A percentile compares a stretch with the other conserved stretches of the same genome.
These are phyloP conservation scores for Solanum hybrid DNA, from an alignment of 305 asterid species.

Conservation along the genomic window DNA sequence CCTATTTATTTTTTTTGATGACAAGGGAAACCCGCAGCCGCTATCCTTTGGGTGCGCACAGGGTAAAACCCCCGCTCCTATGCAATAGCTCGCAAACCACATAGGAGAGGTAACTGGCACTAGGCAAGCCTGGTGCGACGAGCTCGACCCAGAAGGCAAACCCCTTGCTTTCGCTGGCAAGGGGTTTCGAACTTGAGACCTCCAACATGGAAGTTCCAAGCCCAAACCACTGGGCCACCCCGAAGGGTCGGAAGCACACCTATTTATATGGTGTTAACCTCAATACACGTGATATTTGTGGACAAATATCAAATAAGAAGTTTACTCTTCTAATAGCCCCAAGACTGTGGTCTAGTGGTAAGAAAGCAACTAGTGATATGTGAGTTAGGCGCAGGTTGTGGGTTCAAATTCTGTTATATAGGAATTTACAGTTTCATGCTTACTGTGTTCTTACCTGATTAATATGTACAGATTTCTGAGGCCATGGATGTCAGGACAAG, in stretches of 20 bases:
- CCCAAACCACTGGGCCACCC: too few species aligned
- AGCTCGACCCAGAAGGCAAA: too few species aligned
- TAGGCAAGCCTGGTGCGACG: too few species aligned
- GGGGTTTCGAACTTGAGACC: too few species aligned
- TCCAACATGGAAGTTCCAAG: too few species aligned
- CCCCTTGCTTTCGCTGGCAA: too few species aligned
- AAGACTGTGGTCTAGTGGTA: not conserved
- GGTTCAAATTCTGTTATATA: not conserved
- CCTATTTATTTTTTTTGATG: not conserved
- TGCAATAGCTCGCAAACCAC: too few species aligned
- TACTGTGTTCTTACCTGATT: slow-evolving; percentile 12
- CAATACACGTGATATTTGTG: not conserved
- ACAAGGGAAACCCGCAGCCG: too few species aligned
- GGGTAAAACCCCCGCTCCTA: too few species aligned
- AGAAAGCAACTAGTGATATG: not conserved
- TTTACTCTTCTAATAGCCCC: not conserved
- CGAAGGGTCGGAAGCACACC: not conserved
- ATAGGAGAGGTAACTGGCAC: too few species aligned
- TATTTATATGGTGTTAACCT: not conserved
- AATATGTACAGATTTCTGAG: slow-evolving; percentile 65
- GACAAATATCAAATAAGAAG: not conserved
- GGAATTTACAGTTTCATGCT: not conserved
- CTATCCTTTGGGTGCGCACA: too few species aligned
- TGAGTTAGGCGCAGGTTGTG: not conserved
- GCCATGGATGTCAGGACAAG: slow-evolving; percentile 88